Evolutionary conservation across 2,329 filamentous ascomycete species (phyloP).

Genomic region (Sphaerulina musiva): DNA sequence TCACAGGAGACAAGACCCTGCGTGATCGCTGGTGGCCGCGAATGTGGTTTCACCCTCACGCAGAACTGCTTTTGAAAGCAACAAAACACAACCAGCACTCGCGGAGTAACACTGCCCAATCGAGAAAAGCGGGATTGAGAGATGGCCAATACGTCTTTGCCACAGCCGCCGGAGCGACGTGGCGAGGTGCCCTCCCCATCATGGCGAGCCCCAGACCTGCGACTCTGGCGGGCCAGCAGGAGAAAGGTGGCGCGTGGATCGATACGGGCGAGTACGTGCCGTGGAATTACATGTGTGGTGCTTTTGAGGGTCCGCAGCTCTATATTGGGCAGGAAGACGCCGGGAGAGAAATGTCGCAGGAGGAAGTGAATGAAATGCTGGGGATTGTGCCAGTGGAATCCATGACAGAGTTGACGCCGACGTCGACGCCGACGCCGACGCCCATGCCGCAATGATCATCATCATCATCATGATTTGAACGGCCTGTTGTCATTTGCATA

Average conservation of each 20-base stretch:
- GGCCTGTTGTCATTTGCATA: background rate
- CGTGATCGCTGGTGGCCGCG: constrained; percentile 22
- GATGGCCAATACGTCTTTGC: constrained; percentile 7
- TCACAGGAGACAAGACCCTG: constrained; percentile 21
- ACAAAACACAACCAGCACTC: constrained; percentile 11
- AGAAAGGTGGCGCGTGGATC: constrained; percentile 22
- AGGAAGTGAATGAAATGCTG: background rate
- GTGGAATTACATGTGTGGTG: constrained; percentile 18
- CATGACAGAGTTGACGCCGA: background rate
- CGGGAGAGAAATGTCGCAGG: constrained; percentile 4
- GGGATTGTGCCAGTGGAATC: background rate
- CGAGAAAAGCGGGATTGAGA: background rate
- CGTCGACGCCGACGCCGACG: background rate
- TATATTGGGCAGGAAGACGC: constrained; percentile 9
- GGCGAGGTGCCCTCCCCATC: constrained; percentile 15
- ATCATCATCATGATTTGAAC: no score
- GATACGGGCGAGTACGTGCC: constrained; percentile 16
- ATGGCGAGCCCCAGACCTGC: constrained; percentile 4
- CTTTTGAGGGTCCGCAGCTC: constrained; percentile 13
- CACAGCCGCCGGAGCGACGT: constrained; percentile 9
- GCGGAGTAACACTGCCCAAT: constrained; percentile 2
- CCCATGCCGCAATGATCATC: no score
- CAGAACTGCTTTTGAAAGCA: constrained; percentile 15
- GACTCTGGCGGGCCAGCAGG: constrained; percentile 7
- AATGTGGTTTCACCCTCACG: constrained; percentile 25